Conservation (phyloP, 2,329 filamentous ascomycete genomes). For the Ambrosiella beaveri region DNA sequence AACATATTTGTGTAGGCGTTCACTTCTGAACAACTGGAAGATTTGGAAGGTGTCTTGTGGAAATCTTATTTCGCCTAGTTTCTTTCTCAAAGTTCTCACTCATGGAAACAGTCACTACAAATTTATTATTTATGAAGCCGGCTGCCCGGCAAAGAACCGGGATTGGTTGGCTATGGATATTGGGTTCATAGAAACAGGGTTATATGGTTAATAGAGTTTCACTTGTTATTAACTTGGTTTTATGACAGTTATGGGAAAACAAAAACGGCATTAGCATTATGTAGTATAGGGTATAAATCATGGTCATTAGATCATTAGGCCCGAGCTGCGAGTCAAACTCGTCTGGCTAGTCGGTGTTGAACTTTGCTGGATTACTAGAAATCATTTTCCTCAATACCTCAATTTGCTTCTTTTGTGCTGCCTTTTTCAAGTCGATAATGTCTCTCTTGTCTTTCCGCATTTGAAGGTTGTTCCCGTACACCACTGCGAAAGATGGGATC, state of each 20-base stretch:
- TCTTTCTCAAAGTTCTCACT: too few species aligned
- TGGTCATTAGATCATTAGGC: not conserved
- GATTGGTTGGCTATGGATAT: not conserved
- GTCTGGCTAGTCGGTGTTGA: conserved; percentile 13
- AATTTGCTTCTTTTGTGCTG: conserved; percentile 48
- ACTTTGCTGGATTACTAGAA: conserved; percentile 40
- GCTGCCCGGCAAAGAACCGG: conserved; percentile 12
- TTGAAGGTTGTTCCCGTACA: conserved; percentile 44
- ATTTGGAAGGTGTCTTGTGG: conserved; percentile 91
- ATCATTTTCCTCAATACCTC: conserved; percentile 51
- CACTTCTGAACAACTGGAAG: conserved; percentile 79
- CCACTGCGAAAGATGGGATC: conserved; percentile 49
- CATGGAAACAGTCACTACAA: too few species aligned
- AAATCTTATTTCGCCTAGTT: conserved; percentile 92
- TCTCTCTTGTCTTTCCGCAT: conserved; percentile 40
- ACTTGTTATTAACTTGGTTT: not conserved
- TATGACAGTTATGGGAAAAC: not conserved
- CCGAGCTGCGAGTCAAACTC: not conserved
- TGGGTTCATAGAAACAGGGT: not conserved
- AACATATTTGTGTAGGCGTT: conserved; percentile 43
- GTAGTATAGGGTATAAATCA: not conserved
- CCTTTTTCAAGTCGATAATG: conserved; percentile 45
- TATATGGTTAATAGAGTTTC: not conserved
- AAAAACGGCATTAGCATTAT: not conserved
- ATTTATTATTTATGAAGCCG: conserved; percentile 1